Base-by-base conservation (phyloP, 768 basidiomycete genomes). In the Termitomyces sp. region DNA sequence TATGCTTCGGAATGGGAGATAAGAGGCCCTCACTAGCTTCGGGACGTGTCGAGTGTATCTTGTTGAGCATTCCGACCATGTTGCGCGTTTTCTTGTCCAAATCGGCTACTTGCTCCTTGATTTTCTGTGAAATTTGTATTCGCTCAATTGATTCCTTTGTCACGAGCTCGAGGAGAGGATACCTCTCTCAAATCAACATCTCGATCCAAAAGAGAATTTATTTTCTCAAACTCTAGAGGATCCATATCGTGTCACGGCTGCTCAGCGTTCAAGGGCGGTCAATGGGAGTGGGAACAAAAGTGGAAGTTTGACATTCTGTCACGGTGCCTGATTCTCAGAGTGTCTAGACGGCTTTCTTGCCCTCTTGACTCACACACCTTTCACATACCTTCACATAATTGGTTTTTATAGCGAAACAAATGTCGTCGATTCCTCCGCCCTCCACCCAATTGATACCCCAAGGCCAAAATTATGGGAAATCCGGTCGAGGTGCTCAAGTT, bases 11-110 rank as follows among this genome's bases (percentile, higher is more conserved):
- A n/a, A 16, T 34, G 16, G 30, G 11, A 5, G 43, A 16, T 34
- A 55, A 50, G 49, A 52, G 37, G 39, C 27, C 70, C 80, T 68
- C 66, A 91, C 90, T 74, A 52, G 79, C 75, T 45, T 78, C 72
- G 3, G 74, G 65, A 7, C 82, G 80, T 3, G 90, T 92, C 6
- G 88, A 89, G 64, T 93, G 91, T 12, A 92, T 83, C 62, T 82
- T 88, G 73, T 88, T 91, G 54, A 93, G 74, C 41, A 83, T 67
- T n/a, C 88, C 88, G n/a, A 80, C 75, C 76, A 91, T 84, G 3
- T 76, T 77, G 17, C 91, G 80, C 7, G 83, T 77, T 66, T 85
- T 87, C 71, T 86, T 91, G 69, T 92, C 90, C 2, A 92, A 74
- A 64, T 85, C 82, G 25, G 76, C 78, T 39, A 88, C 85, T 68